phyloP scores from a whole-genome alignment of 1,139 yeast species.

The Debaryomyces nepalensis region DNA sequence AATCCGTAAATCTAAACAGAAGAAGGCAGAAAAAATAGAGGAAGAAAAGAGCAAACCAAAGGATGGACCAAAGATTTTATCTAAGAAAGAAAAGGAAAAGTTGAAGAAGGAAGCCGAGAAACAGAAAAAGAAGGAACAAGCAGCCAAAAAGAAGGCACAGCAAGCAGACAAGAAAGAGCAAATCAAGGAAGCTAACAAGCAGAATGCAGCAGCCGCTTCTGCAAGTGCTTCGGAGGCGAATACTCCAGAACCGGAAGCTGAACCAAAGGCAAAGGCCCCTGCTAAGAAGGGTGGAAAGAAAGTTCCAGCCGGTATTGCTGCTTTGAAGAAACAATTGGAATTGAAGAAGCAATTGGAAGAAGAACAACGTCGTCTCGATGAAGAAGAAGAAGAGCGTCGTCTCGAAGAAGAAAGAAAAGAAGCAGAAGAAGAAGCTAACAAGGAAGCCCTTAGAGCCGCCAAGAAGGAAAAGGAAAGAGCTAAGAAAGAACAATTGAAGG shows the following conservation, averaged over 20 bases:
- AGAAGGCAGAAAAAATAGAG: slow-evolving; percentile 64
- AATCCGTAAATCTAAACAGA: slow-evolving; percentile 76
- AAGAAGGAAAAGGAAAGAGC: slow-evolving; percentile 85
- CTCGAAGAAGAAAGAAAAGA: slow-evolving; percentile 65
- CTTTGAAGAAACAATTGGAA: slow-evolving; percentile 83
- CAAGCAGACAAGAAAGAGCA: slow-evolving; percentile 67
- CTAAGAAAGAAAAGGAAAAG: slow-evolving; percentile 96
- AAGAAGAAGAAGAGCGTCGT: slow-evolving; percentile 67
- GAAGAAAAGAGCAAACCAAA: slow-evolving; percentile 48
- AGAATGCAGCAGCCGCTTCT: slow-evolving; percentile 55
- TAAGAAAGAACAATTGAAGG: slow-evolving; percentile 78
- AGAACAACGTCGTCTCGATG: slow-evolving; percentile 64
- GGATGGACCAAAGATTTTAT: slow-evolving; percentile 75
- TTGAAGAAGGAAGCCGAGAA: slow-evolving; percentile 98
- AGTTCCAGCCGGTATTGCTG: slow-evolving; percentile 80
- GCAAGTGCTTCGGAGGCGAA: slow-evolving; percentile 38
- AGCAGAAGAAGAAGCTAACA: slow-evolving; percentile 65
- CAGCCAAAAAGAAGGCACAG: slow-evolving; percentile 77
- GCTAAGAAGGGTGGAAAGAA: slow-evolving; percentile 66
- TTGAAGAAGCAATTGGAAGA: slow-evolving; percentile 83
- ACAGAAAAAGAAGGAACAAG: slow-evolving; percentile 88
- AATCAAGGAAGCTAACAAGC: slow-evolving; percentile 65
- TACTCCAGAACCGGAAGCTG: slow-evolving; percentile 42
- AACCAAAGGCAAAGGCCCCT: slow-evolving; percentile 35
- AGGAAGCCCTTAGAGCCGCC: slow-evolving; percentile 72